These are phyloP conservation scores for Talaromyces marneffei DNA, from an alignment of 2,329 filamentous ascomycete genomes.

Conservation along the genomic window DNA sequence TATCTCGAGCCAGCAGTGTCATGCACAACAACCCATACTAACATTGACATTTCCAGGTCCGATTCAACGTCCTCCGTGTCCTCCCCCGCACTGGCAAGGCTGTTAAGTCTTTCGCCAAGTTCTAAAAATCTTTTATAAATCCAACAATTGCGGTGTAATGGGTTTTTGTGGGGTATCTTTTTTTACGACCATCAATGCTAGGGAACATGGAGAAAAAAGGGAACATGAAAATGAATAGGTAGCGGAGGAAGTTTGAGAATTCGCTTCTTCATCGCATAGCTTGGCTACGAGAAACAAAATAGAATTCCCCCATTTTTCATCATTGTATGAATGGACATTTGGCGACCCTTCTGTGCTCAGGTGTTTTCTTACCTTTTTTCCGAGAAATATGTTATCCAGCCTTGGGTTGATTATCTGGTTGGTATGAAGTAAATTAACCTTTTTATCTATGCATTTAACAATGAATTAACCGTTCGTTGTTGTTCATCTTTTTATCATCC, in stretches of 20 bases:
- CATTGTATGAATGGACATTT: slow-evolving; percentile 9
- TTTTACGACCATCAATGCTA: slow-evolving; percentile 13
- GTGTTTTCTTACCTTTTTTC: neutral
- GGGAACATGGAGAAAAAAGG: slow-evolving; percentile 8
- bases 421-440: slow-evolving; percentile 3
- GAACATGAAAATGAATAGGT: neutral
- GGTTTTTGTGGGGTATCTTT: slow-evolving; percentile 10
- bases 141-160: slow-evolving; percentile 11
- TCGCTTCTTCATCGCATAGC: slow-evolving; percentile 8
- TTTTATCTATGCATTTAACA: neutral
- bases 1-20: neutral
- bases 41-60: slow-evolving; percentile 56
- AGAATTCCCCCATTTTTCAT: slow-evolving; percentile 11
- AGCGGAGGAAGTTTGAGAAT: neutral
- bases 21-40: neutral
- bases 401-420: neutral
- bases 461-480: neutral
- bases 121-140: slow-evolving; percentile 56
- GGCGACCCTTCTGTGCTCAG: neutral
- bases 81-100: slow-evolving; percentile 94
- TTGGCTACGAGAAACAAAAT: slow-evolving; percentile 6
- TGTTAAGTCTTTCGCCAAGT: slow-evolving; percentile 98
- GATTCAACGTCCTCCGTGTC: slow-evolving; percentile 99
- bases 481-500: neutral
- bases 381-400: neutral